Conservation (phyloP, 192 early-diverging fungal species). For the Coemansia sp. region DNA sequence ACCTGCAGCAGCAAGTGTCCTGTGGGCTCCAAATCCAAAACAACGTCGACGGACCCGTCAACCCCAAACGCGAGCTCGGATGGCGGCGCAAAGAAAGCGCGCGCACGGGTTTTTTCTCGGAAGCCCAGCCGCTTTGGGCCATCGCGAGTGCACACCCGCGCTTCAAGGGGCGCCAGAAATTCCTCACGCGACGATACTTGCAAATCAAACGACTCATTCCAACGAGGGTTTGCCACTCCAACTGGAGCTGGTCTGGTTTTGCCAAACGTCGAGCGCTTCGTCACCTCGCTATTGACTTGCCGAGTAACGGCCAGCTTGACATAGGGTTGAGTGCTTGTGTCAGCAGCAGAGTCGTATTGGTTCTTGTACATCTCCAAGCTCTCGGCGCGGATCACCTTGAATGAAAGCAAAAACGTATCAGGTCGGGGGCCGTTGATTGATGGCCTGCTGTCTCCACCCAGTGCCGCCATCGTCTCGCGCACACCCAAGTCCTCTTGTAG, state of each 20-base stretch:
- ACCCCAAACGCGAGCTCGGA: slow-evolving; percentile 24
- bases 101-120: slow-evolving; percentile 55
- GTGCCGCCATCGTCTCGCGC: slow-evolving; percentile 21
- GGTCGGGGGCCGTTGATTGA: slow-evolving; percentile 16
- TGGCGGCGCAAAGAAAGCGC: slow-evolving; percentile 57
- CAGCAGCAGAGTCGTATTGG: slow-evolving; percentile 41
- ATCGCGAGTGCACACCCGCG: slow-evolving; percentile 48
- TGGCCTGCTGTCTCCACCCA: slow-evolving; percentile 40
- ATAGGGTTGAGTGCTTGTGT: slow-evolving; percentile 52
- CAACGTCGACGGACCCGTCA: slow-evolving; percentile 64
- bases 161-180: slow-evolving; percentile 31
- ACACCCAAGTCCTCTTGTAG: slow-evolving; percentile 44
- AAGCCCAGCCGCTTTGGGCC: slow-evolving; percentile 44
- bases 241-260: slow-evolving; percentile 50
- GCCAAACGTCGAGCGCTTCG: slow-evolving; percentile 56
- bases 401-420: slow-evolving; percentile 55
- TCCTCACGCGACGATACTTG: slow-evolving; percentile 49
- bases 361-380: slow-evolving; percentile 61
- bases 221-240: slow-evolving; percentile 61
- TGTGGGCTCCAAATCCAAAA: slow-evolving; percentile 63
- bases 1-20: slow-evolving; percentile 65
- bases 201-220: slow-evolving; percentile 75
- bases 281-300: slow-evolving; percentile 43
- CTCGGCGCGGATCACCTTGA: slow-evolving; percentile 67
- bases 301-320: slow-evolving; percentile 54